These are phyloP conservation scores for Kurtzmaniella quercitrusa DNA, from an alignment of 1,139 yeast genomes.

Conservation along the genomic window DNA sequence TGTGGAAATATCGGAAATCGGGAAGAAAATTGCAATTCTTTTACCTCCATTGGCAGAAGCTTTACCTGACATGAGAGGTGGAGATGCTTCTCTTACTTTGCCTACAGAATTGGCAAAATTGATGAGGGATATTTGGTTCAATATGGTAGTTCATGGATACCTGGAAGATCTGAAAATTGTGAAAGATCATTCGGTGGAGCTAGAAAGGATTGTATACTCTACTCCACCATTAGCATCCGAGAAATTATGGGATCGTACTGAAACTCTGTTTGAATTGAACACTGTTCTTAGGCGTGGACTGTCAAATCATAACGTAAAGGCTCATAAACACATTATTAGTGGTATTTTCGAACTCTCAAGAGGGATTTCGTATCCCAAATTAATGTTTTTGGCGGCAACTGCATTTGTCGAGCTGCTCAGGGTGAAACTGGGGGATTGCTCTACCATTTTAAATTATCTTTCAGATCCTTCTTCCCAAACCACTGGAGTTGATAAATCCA, in stretches of 20 bases:
- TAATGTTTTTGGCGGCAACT: slow-evolving; percentile 86
- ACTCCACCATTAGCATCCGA: slow-evolving; percentile 94
- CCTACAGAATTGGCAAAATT: slow-evolving; percentile 48
- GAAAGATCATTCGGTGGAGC: slow-evolving; percentile 38
- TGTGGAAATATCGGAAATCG: slow-evolving; percentile 71
- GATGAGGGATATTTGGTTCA: slow-evolving; percentile 92
- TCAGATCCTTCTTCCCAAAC: slow-evolving; percentile 79
- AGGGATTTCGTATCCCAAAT: slow-evolving; percentile 67
- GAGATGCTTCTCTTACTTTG: slow-evolving; percentile 33
- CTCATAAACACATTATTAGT: slow-evolving; percentile 61
- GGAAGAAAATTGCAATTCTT: slow-evolving; percentile 64
- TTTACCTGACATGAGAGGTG: slow-evolving; percentile 54
- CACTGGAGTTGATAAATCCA: slow-evolving; percentile 68
- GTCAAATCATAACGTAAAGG: slow-evolving; percentile 73
- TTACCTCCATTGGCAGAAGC: slow-evolving; percentile 73
- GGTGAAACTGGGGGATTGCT: slow-evolving; percentile 76
- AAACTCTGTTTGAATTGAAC: slow-evolving; percentile 87
- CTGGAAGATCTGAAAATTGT: slow-evolving; percentile 57
- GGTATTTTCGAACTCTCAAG: slow-evolving; percentile 48
- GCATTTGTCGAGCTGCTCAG: slow-evolving; percentile 74
- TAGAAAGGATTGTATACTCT: slow-evolving; percentile 74
- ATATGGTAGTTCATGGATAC: slow-evolving; percentile 89
- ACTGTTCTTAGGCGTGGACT: slow-evolving; percentile 89
- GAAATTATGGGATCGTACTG: slow-evolving; percentile 78
- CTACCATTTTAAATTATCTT: slow-evolving; percentile 68